phyloP scores from a whole-genome alignment of 202 grass and related monocot species.

The Thinopyrum obtusiflorum region DNA sequence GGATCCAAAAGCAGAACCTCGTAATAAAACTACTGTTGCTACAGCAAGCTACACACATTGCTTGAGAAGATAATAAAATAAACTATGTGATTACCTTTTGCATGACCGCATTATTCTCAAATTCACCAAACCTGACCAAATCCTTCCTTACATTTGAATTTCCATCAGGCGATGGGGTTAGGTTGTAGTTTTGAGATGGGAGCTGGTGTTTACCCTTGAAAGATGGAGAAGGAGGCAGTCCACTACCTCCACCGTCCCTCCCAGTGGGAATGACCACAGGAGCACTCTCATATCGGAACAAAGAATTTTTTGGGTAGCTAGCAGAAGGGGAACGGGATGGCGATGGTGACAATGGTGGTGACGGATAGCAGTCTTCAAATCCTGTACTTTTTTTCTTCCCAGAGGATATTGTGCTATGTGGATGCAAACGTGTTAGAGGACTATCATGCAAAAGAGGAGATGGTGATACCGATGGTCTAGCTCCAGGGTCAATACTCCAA shows the following conservation, averaged over 20 bases:
- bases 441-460: slow-evolving; percentile 37
- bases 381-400: slow-evolving; percentile 36
- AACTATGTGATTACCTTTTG: slow-evolving; percentile 52
- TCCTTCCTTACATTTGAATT: slow-evolving; percentile 39
- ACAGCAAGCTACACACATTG: slow-evolving; percentile 29
- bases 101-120: slow-evolving; percentile 27
- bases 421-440: slow-evolving; percentile 30
- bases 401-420: slow-evolving; percentile 32
- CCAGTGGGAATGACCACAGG: slow-evolving; percentile 40
- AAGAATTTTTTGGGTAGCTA: slow-evolving; percentile 39
- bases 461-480: slow-evolving; percentile 23
- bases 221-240: slow-evolving; percentile 44
- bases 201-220: slow-evolving; percentile 38
- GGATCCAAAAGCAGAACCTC: slow-evolving; percentile 13
- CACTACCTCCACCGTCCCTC: slow-evolving; percentile 8
- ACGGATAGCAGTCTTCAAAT: slow-evolving; percentile 44
- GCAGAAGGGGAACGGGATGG: slow-evolving; percentile 38
- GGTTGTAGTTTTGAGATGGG: slow-evolving; percentile 37
- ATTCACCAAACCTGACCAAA: slow-evolving; percentile 48
- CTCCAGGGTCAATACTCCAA: slow-evolving; percentile 64
- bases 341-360: slow-evolving; percentile 36
- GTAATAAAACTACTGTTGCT: slow-evolving; percentile 6
- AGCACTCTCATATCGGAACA: slow-evolving; percentile 53
- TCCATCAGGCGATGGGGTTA: slow-evolving; percentile 27
- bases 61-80: slow-evolving; percentile 24